Evolutionary conservation across 2,329 filamentous ascomycete genomes (phyloP), one percentile per base, ranked within the genome.

Genomic region (Colletotrichum euphorbiae): DNA sequence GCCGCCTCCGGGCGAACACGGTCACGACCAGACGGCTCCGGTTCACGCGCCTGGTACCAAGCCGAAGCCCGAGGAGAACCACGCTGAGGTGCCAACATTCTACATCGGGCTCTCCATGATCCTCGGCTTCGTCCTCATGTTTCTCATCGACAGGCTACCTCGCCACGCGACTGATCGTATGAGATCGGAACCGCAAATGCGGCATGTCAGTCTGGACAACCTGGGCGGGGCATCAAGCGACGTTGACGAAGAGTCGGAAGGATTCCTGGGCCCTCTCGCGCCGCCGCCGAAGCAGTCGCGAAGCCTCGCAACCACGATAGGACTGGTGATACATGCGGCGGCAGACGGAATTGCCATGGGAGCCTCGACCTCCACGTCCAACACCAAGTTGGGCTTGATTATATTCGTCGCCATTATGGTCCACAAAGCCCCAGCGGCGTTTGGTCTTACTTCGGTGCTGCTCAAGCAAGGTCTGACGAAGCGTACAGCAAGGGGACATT

Each of bases 401-500:
- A 93, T 99, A 43, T 99, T 99, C 78, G 80, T 97, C 45, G 96
- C 96, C 11, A 96, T 99, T 73, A 97, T 99, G 92, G 89, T 98
- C 6, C 96, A 99, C 80, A 99, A 98, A 81, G 95, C 94, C 1
- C 95, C 94, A 0, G 96, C 96, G 1, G 94, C 96, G 0, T 99
- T 99, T 81, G 96, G 96, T 0, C 82, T 99, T 54, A 98, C 95
- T 0, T 94, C 94, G 1, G 89, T 98, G 2, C 81, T 99, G 52
- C 83, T 99, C 52, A 97, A 95, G 78, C 94, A 98, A 76, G 96
- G 96, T 0, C 83, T 98, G 1, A 93, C 92, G 12, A 98, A 97
- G 78, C 89, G 95, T 48, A 90, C 90, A 9, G 93, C 94, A 1
- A 85, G 95, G 65, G 91, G 90, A 0, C 96, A 98, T 79, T 83